Base-by-base conservation (phyloP, 2,329 filamentous ascomycete species). In the Epichloe aotearoae region DNA sequence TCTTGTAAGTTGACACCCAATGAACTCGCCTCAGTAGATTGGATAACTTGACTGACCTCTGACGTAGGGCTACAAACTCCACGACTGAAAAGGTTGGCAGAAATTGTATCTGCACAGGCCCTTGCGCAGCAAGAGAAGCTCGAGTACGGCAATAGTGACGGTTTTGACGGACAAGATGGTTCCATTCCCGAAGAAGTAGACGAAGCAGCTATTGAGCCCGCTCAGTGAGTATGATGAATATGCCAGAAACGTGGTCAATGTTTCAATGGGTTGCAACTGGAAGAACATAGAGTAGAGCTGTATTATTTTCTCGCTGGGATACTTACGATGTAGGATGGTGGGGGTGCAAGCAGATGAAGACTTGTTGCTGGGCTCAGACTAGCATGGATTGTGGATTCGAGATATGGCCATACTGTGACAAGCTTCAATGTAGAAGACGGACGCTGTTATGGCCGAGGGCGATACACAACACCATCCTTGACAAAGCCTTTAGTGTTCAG, bases 31-130 rank as follows among this genome's bases (percentile, higher is more conserved):
- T 36, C 11, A 12, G 26, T 3, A 26, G 7, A 23, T 30, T 2
- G 14, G 6, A 19, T 10, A 44, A 37, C 12, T 6, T 36, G 51
- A 65, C 65, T 68, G 61, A 68, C 52, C 3, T 17, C 17, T 26
- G n/a, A 43, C 39, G 12, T 53, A 93, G 87, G 88, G 91, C 81
- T 96, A 47, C 90, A 96, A 86, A 96, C 90, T 53, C 91, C 91
- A 46, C 82, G 91, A 55, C 72, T 98, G 55, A 97, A 97, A 76
- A 84, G 93, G 54, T 76, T 98, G 50, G 93, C 93, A n/a, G 93
- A 98, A 71, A 97, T 98, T 57, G 93, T 98, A 46, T 95, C 88
- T 38, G 87, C 89, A 34, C 93, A 98, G 70, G 93, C 93, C 34
- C 91, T 97, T 62, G 88, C 90, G 52, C 91, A 97, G 68, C 88